A percentile compares a stretch with the other conserved stretches of the same genome.
phyloP scores from a whole-genome alignment of 805 yeast genomes.

The Helenozyma rhizophorensis region DNA sequence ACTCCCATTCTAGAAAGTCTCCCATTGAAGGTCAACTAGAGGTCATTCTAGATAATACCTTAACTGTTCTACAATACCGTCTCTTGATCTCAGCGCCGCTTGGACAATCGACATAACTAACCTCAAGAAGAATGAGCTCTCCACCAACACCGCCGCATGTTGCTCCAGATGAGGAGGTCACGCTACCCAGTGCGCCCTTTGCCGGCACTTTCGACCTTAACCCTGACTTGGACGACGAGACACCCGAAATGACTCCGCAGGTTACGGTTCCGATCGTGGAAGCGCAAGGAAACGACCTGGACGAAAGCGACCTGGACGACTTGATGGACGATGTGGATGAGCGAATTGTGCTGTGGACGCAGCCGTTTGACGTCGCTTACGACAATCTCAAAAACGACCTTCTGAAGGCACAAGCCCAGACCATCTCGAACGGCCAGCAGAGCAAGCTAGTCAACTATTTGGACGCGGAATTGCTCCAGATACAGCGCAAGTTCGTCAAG shows the following conservation, averaged over 20 bases:
- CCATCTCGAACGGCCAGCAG: conserved; percentile 41
- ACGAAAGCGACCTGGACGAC: conserved; percentile 2
- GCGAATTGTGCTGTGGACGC: conserved; percentile 10
- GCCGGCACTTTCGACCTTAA: conserved; percentile 30
- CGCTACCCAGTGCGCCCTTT: conserved; percentile 23
- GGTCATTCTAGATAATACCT: too few relatives aligned
- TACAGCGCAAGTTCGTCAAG: conserved; percentile 32
- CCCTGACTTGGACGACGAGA: conserved; percentile 33
- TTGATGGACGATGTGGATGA: conserved; percentile 18
- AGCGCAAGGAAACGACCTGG: conserved; percentile 1
- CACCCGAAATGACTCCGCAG: background rate
- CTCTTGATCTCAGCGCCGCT: too few relatives aligned
- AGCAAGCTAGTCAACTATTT: conserved; percentile 33
- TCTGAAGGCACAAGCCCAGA: conserved; percentile 1
- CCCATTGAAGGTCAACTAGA: too few relatives aligned
- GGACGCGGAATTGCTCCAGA: conserved; percentile 12
- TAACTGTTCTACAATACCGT: too few relatives aligned
- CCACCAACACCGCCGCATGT: conserved; percentile 37
- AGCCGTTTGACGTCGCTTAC: conserved; percentile 27
- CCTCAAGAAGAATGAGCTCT: conserved; percentile 10
- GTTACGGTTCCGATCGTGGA: conserved; percentile 1
- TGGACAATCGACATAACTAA: too few relatives aligned
- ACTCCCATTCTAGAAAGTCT: too few relatives aligned
- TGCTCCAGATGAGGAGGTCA: conserved; percentile 31
- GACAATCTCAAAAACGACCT: conserved; percentile 13